A percentile compares a stretch with the other conserved stretches of the same genome.
phyloP scores from a whole-genome alignment of 164 flowering plant genomes.

The Stephania japonica region DNA sequence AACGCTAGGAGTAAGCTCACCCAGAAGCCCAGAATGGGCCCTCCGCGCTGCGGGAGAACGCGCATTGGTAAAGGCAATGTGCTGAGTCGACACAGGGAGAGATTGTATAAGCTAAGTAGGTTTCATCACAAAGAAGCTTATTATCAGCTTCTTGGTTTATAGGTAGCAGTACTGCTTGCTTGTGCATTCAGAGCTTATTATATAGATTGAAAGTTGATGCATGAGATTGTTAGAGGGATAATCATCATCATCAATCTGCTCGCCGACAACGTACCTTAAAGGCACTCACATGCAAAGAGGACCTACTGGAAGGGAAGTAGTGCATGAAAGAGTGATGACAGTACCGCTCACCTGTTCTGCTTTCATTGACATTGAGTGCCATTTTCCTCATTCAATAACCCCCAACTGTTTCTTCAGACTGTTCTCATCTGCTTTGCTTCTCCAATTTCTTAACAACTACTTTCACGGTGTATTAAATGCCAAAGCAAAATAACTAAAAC shows the following conservation, averaged over 20 bases:
- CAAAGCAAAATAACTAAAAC: background rate
- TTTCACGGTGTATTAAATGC: background rate
- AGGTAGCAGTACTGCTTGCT: too few relatives aligned
- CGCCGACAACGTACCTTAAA: conserved; percentile 7
- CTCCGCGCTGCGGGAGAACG: conserved; percentile 22
- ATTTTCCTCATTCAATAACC: conserved; percentile 10
- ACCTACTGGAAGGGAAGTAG: conserved; percentile 1
- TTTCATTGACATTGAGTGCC: background rate
- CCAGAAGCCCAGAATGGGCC: conserved; percentile 29
- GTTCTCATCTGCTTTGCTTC: conserved; percentile 2
- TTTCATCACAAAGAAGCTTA: background rate
- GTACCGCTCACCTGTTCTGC: background rate
- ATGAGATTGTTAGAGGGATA: background rate
- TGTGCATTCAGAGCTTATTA: background rate
- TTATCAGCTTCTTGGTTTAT: background rate
- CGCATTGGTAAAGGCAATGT: background rate
- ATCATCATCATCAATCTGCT: background rate
- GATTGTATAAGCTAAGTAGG: background rate
- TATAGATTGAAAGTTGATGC: background rate
- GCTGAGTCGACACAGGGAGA: background rate
- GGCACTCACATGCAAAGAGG: conserved; percentile 13
- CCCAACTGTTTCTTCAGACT: background rate
- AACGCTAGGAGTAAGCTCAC: conserved; percentile 26
- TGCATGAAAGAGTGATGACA: conserved; percentile 5
- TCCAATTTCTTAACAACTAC: background rate